Percentiles rank a stretch among this genome's conserved stretches.
Conservation (phyloP, 768 basidiomycete genomes). For the Gloeopeniophorella convolvens region DNA sequence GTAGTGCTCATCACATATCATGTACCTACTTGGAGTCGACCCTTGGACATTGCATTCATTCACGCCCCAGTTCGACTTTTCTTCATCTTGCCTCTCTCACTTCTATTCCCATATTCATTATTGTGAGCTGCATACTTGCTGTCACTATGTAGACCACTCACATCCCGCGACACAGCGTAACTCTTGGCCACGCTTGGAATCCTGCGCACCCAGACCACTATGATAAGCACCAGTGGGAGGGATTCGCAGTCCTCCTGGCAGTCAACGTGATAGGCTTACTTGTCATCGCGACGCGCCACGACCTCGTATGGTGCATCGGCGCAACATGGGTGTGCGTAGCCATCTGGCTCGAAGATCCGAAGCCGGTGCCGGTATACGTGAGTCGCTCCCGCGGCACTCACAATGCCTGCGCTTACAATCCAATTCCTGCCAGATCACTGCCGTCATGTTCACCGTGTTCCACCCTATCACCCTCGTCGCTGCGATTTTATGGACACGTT, state of each 20-base stretch:
- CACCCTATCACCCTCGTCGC: slow-evolving; percentile 56
- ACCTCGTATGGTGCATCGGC: slow-evolving; percentile 70
- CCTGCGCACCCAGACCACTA: slow-evolving; percentile 50
- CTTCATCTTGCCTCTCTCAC: slow-evolving; percentile 40
- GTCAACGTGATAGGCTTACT: slow-evolving; percentile 48
- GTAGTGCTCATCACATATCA: slow-evolving; percentile 72
- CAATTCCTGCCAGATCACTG: slow-evolving; percentile 40
- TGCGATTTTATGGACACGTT: slow-evolving; percentile 34
- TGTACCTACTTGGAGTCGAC: slow-evolving; percentile 45
- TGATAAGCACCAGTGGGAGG: slow-evolving; percentile 60
- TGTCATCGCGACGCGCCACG: slow-evolving; percentile 49
- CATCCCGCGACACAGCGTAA: slow-evolving; percentile 42
- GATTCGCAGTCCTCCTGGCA: slow-evolving; percentile 59
- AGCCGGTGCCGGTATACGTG: slow-evolving; percentile 60
- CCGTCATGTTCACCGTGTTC: slow-evolving; percentile 55
- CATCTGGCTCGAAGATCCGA: slow-evolving; percentile 54
- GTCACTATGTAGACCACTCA: not conserved
- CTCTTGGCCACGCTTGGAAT: slow-evolving; percentile 56
- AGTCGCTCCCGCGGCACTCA: slow-evolving; percentile 24
- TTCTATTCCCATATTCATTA: slow-evolving; percentile 57
- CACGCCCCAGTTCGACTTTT: slow-evolving; percentile 83
- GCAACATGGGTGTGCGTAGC: slow-evolving; percentile 69
- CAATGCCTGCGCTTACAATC: not conserved
- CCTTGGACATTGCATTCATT: slow-evolving; percentile 75
- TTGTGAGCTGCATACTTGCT: slow-evolving; percentile 34